phyloP scores from a whole-genome alignment of 768 basidiomycete genomes.

The Leccinum uliginosum region DNA sequence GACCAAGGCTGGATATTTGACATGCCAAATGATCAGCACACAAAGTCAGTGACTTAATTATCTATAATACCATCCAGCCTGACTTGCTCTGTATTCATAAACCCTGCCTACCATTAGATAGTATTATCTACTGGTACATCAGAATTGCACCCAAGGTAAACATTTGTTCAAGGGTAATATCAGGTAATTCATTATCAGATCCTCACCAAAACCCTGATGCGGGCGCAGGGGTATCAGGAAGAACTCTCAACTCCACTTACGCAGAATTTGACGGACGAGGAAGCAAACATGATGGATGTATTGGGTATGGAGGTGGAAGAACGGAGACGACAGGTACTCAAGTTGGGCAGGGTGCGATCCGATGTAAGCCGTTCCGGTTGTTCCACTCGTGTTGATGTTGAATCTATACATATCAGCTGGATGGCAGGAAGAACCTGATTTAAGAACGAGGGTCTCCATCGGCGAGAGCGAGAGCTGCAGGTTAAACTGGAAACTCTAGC shows the following conservation, averaged over 20 bases:
- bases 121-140: too few relatives aligned
- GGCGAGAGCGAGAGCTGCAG: slow-evolving; percentile 75
- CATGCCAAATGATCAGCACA: too few relatives aligned
- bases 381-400: background rate
- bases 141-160: too few relatives aligned
- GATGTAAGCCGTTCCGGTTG: slow-evolving; percentile 47
- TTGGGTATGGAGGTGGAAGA: slow-evolving; percentile 76
- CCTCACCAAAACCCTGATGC: slow-evolving; percentile 17
- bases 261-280: slow-evolving; percentile 67
- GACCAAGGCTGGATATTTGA: too few relatives aligned
- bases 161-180: too few relatives aligned
- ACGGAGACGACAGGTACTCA: slow-evolving; percentile 64
- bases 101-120: too few relatives aligned
- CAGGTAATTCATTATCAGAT: too few relatives aligned
- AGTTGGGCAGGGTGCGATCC: slow-evolving; percentile 61
- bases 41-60: too few relatives aligned
- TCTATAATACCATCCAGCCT: too few relatives aligned
- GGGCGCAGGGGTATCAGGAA: slow-evolving; percentile 56
- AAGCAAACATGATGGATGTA: slow-evolving; percentile 58
- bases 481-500: slow-evolving; percentile 72
- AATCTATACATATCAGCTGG: slow-evolving; percentile 34
- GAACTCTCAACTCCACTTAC: slow-evolving; percentile 77
- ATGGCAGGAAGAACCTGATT: slow-evolving; percentile 70
- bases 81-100: too few relatives aligned
- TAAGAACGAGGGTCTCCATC: slow-evolving; percentile 83